Evolutionary conservation across 2,329 filamentous ascomycete genomes (phyloP).

Genomic region (Cladophialophora exuberans): DNA sequence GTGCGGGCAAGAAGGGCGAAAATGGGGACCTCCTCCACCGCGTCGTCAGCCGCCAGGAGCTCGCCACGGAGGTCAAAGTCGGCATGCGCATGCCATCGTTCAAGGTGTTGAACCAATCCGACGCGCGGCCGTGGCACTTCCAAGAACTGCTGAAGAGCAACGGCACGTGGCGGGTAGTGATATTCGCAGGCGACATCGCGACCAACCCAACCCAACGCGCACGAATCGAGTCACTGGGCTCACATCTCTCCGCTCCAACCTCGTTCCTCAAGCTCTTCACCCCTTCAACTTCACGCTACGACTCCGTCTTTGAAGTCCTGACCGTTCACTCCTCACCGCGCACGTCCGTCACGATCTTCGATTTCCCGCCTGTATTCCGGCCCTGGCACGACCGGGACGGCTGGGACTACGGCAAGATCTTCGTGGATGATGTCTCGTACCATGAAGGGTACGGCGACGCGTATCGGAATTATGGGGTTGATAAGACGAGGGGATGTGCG

Average conservation of each 20-base stretch:
- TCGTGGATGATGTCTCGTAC: conserved; percentile 58
- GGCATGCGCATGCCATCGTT: conserved; percentile 42
- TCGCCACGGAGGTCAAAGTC: conserved; percentile 37
- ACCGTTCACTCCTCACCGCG: conserved; percentile 62
- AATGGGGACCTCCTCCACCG: too few relatives aligned
- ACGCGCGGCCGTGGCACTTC: conserved; percentile 45
- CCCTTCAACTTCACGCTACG: conserved; percentile 42
- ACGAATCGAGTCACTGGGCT: conserved; percentile 52
- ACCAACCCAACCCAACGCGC: conserved; percentile 17
- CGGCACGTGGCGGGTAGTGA: conserved; percentile 44
- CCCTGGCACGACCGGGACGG: conserved; percentile 53
- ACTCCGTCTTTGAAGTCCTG: conserved; percentile 62
- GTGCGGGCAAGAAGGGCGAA: conserved; percentile 29
- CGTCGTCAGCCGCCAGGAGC: conserved; percentile 21
- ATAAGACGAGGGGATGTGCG: conserved; percentile 58
- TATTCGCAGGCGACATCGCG: conserved; percentile 65
- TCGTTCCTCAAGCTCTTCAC: conserved; percentile 53
- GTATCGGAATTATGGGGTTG: conserved; percentile 61
- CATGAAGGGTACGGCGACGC: conserved; percentile 55
- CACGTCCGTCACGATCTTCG: conserved; percentile 53
- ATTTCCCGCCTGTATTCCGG: conserved; percentile 55
- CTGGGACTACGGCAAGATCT: conserved; percentile 62
- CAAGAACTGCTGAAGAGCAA: conserved; percentile 42
- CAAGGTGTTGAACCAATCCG: conserved; percentile 42
- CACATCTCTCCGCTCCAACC: conserved; percentile 41